Evolutionary conservation across 2,329 filamentous ascomycete genomes (phyloP).

Genomic region (Elsinoe arachidis): DNA sequence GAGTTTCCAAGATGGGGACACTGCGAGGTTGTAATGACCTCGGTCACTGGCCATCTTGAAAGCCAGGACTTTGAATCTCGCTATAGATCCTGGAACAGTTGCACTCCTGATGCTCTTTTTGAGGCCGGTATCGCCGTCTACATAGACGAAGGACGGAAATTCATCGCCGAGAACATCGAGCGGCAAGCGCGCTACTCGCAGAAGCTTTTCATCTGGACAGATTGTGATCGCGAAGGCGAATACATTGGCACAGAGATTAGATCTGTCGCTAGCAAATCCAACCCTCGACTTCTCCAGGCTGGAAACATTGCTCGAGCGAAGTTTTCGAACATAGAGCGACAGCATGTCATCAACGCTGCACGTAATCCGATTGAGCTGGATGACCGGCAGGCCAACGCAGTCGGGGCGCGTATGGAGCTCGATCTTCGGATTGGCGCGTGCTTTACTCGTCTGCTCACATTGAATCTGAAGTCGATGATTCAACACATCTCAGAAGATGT

Average conservation of each 20-base stretch:
- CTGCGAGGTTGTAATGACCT: slow-evolving; percentile 87
- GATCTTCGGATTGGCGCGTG: slow-evolving; percentile 87
- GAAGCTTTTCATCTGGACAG: slow-evolving; percentile 91
- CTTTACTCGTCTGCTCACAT: slow-evolving; percentile 81
- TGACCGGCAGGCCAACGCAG: slow-evolving; percentile 76
- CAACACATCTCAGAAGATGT: slow-evolving; percentile 72
- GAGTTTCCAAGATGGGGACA: slow-evolving; percentile 74
- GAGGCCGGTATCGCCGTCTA: slow-evolving; percentile 64
- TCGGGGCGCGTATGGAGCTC: slow-evolving; percentile 80
- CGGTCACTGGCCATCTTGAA: slow-evolving; percentile 80
- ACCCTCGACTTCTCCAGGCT: slow-evolving; percentile 49
- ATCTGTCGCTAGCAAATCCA: slow-evolving; percentile 66
- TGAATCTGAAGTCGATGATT: slow-evolving; percentile 64
- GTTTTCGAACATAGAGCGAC: slow-evolving; percentile 94
- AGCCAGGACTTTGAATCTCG: slow-evolving; percentile 64
- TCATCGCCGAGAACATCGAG: slow-evolving; percentile 77
- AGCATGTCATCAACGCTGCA: slow-evolving; percentile 82
- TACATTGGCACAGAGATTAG: slow-evolving; percentile 91
- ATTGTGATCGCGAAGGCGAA: slow-evolving; percentile 95
- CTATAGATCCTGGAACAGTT: slow-evolving; percentile 72
- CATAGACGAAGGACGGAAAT: slow-evolving; percentile 64
- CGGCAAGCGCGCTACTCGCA: slow-evolving; percentile 63
- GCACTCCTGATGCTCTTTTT: slow-evolving; percentile 71
- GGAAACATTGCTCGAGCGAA: slow-evolving; percentile 69
- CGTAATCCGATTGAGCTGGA: slow-evolving; percentile 69